phyloP scores from a whole-genome alignment of 768 basidiomycete genomes.

The Panellus pusillus region DNA sequence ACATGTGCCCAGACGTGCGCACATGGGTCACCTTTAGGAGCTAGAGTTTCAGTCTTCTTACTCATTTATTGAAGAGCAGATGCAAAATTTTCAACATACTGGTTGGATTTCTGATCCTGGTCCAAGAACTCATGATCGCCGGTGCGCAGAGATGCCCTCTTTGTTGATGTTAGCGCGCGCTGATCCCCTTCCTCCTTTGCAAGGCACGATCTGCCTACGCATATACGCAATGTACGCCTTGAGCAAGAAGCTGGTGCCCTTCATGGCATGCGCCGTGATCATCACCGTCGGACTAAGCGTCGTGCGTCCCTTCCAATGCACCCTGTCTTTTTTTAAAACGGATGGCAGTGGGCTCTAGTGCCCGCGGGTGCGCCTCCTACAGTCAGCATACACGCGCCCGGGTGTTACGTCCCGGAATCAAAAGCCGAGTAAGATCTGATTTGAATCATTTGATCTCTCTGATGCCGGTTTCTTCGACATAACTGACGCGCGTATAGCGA shows the following conservation, averaged over 20 bases:
- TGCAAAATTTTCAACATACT: neutral
- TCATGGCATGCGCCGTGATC: neutral
- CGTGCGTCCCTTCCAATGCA: neutral
- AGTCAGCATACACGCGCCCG: neutral
- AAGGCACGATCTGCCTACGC: slow-evolving; percentile 1
- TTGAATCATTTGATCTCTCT: too few species aligned
- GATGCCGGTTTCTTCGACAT: neutral
- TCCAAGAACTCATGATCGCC: neutral
- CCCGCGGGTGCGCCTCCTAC: neutral
- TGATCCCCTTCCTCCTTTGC: neutral
- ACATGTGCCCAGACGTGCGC: neutral
- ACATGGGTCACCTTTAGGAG: too few species aligned
- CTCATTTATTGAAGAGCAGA: neutral
- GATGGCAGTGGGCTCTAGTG: neutral
- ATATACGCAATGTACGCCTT: neutral
- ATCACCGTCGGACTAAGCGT: neutral
- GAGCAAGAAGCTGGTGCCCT: neutral
- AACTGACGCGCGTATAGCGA: neutral
- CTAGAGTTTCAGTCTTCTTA: too few species aligned
- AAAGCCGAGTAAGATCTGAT: neutral
- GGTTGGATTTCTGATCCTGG: neutral
- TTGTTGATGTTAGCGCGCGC: too few species aligned
- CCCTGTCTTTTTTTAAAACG: neutral
- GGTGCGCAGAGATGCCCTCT: neutral
- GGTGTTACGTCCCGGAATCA: neutral